Evolutionary conservation across 495 filamentous ascomycete genomes (phyloP), one percentile per base, ranked within the genome.

Genomic region (Penicillium turbatum): DNA sequence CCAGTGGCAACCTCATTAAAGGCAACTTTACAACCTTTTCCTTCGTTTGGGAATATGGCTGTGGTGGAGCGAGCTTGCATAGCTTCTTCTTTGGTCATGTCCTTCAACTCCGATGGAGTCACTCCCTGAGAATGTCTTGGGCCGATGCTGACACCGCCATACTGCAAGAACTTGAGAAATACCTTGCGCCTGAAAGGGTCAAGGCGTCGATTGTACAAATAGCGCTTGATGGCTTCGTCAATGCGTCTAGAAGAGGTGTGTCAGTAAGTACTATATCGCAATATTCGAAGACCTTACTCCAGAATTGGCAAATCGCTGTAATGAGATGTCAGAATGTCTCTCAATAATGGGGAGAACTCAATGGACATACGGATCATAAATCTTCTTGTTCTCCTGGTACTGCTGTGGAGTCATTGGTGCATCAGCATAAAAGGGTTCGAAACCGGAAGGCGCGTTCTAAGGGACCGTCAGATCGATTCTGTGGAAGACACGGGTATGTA

Each of bases 191-290:
- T 80, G 3, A 77, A 66, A 10, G 71, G 64, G 49, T 90, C 81
- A 48, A 96, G 77, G 50, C 87, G 90, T 21, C 91, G 88, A 35
- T 82, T 85, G 37, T 78, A 74, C 53, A 84, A 77, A 74, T 84
- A 99, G 8, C 90, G 86, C 53, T 90, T 85, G 30, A 97, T 85
- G 35, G 88, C 93, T 53, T 82, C 84, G 65, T 97, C 86, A 15
- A 97, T 88, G 37, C 93, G 90, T 39, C 84, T 87, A 35, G 13
- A 48, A 8, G 32, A 10, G 21, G 48, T 21, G 59, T 30, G 15
- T 17, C 16, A 31, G 36, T 10, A 1, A 13, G 16, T 38, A 15
- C 5, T 3, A 5, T 34, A 6, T 6, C 17, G 6, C n/a, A 2
- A 31, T 42, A 21, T 24, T 15, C 17, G 24, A 26, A 1, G 17